A percentile compares a stretch with the other conserved stretches of the same genome.
Evolutionary conservation across 208 protist species (phyloP).

Genomic region (Acanthamoeba sp.): DNA sequence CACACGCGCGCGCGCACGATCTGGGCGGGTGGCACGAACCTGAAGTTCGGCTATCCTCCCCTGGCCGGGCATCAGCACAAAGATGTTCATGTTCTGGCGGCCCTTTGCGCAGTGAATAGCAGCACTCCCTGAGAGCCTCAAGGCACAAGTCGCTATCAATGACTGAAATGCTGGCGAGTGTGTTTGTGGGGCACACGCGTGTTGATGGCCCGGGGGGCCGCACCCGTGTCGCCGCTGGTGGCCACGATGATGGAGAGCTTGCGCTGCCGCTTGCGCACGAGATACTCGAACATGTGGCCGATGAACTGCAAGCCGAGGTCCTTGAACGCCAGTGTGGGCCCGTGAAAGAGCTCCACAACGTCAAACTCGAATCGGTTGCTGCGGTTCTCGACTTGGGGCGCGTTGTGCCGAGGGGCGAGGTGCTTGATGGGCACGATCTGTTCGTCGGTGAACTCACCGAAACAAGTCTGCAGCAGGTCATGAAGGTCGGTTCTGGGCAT

Average conservation of each 20-base stretch:
- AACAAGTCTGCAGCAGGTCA: conserved; percentile 71
- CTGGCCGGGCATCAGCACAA: conserved; percentile 76
- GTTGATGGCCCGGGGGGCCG: background rate
- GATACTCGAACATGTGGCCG: conserved; percentile 88
- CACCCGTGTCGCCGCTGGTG: conserved; percentile 75
- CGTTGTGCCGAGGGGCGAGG: background rate
- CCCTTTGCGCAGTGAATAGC: conserved; percentile 78
- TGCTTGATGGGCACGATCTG: conserved; percentile 27
- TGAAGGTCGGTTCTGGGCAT: conserved; percentile 78
- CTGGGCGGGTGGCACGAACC: background rate
- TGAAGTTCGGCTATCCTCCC: conserved; percentile 75
- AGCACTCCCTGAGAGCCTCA: conserved; percentile 85
- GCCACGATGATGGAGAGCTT: conserved; percentile 75
- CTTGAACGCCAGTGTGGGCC: conserved; percentile 90
- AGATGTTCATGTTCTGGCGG: conserved; percentile 66
- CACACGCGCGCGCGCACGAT: too few relatives aligned
- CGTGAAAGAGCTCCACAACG: conserved; percentile 89
- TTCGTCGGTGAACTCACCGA: background rate
- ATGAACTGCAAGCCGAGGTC: conserved; percentile 90
- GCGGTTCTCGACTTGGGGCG: background rate
- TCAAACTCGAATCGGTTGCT: conserved; percentile 23
- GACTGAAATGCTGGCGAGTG: background rate
- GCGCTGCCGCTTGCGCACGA: conserved; percentile 75
- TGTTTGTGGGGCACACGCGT: background rate
- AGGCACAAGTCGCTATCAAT: background rate